Conservation (phyloP, 257 asterid genomes). For the Solanum pinnatisectum region DNA sequence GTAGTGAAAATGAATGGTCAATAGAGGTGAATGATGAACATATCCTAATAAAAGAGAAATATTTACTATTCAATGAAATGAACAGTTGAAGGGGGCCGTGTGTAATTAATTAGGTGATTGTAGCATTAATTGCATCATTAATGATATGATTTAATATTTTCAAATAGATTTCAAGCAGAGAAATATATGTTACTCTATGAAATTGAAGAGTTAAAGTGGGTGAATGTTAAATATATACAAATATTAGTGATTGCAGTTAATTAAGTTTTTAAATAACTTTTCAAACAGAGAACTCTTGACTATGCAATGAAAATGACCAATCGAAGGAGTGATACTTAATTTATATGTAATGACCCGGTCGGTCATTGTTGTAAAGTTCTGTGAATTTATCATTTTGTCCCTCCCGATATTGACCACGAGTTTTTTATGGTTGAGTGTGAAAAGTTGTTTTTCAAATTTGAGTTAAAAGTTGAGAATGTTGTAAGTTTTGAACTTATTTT, state of each 20-base stretch:
- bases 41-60: neutral
- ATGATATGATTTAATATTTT: neutral
- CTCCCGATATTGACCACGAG: too few species aligned
- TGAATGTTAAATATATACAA: neutral
- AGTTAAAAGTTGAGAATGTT: too few species aligned
- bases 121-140: too few species aligned
- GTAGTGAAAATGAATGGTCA: neutral
- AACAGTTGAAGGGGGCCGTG: neutral
- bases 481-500: too few species aligned
- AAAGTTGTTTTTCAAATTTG: too few species aligned
- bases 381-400: too few species aligned
- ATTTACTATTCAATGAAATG: neutral
- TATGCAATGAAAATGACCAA: neutral
- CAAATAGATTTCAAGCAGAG: neutral
- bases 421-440: too few species aligned
- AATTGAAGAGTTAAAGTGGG: neutral
- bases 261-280: too few species aligned
- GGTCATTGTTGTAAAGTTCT: too few species aligned
- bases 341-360: too few species aligned
- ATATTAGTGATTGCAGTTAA: neutral
- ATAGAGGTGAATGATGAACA: neutral
- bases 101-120: neutral
- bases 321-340: too few species aligned
- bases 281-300: neutral
- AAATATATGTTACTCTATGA: too few species aligned